Conservation (phyloP, 257 asterid species). For the Plectranthus barbatus region DNA sequence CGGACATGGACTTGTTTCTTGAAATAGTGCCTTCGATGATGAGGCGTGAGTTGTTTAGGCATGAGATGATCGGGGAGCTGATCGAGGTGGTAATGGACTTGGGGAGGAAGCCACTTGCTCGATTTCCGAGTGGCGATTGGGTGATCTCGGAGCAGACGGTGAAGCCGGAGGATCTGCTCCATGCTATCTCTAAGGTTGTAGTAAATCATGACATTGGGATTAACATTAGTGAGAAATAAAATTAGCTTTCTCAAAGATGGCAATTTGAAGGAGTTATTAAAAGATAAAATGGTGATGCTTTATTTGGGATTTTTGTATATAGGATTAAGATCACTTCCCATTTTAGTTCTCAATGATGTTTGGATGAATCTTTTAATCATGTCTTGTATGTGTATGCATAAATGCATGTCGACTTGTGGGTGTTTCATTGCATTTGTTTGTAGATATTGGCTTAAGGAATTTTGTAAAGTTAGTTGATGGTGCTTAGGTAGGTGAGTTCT, state of each 20-base stretch:
- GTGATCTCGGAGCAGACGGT: constrained; percentile 68
- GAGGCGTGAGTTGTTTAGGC: constrained; percentile 59
- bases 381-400: not conserved
- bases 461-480: constrained; percentile 15
- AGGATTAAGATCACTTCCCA: not conserved
- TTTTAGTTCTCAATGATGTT: not conserved
- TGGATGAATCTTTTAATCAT: not conserved
- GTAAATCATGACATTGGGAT: constrained; percentile 1
- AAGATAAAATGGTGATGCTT: not conserved
- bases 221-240: not conserved
- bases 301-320: not conserved
- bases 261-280: not conserved
- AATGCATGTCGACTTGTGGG: not conserved
- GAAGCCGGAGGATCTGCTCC: constrained; percentile 63
- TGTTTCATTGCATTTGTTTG: not conserved
- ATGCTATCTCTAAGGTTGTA: constrained; percentile 82
- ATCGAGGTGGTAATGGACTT: constrained; percentile 97
- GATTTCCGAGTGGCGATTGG: constrained; percentile 93
- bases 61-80: constrained; percentile 53
- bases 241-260: not conserved
- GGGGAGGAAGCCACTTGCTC: constrained; percentile 91
- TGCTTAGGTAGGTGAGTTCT: constrained; percentile 84
- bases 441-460: constrained; percentile 2
- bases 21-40: constrained; percentile 72
- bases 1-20: constrained; percentile 85